Evolutionary conservation across 2,329 filamentous ascomycete genomes (phyloP), one percentile per base, ranked within the genome.

Genomic region (Talaromyces verruculosus): DNA sequence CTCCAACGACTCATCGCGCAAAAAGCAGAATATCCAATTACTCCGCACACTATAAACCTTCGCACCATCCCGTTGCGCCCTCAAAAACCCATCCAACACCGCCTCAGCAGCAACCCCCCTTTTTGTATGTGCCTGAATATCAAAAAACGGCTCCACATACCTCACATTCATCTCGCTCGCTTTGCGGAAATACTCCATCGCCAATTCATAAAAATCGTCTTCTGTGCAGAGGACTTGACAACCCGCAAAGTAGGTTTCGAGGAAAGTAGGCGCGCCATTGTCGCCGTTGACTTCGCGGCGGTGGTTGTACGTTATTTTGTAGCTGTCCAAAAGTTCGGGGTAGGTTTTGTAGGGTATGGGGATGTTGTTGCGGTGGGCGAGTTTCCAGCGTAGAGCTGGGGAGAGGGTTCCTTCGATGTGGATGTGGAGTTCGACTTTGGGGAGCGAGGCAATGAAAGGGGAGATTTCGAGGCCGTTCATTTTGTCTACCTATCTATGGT

Each of bases 381-480:
- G 73, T 33, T 76, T 75, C 80, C 79, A 83, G 61, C 77, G 74
- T 1, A 83, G 71, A 19, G 74, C 70, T 0, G 80, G 78, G 1
- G 74, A 77, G n/a, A 82, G 70, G 1, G 78, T 81, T 6, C 81
- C 81, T 73, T 83, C 81, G 60, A 83, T 80, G 70, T 83, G 81
- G 25, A 83, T 65, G 68, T 83, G 81, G 6, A 82, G 78, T 68
- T 83, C 81, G 28, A 82, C 77, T 63, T 83, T 83, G 5, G 81
- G 81, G 0, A 82, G 70, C 1, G 68, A 60, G 0, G 70, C 66
- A 43, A 80, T 76, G 65, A 79, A 79, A 15, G 79, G 65, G 15
- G 64, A 64, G 61, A 72, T 70, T 25, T 61, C 19, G 5, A 72
- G 67, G 19, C 69, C 69, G 49, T 72, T 70, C 70, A 57, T 57